A percentile compares a stretch with the other conserved stretches of the same genome.
Conservation (phyloP, 306 rosid genomes). For the Corylus americana region DNA sequence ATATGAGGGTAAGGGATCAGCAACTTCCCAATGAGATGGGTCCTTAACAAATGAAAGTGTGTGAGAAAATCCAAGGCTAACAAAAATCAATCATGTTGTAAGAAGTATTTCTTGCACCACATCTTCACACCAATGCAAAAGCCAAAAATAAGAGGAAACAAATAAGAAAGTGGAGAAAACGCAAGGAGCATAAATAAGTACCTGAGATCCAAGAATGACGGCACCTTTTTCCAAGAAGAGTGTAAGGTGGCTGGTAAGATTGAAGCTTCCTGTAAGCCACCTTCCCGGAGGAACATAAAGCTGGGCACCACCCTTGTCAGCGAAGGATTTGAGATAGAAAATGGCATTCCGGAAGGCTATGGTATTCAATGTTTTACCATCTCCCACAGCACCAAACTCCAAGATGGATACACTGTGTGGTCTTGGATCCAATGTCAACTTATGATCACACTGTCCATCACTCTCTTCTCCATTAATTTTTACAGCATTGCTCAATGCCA, state of each 20-base stretch:
- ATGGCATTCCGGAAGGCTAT: constrained; percentile 95
- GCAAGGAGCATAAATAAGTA: constrained; percentile 33
- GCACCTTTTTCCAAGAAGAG: constrained; percentile 94
- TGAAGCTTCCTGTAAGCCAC: constrained; percentile 96
- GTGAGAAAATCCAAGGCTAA: constrained; percentile 15
- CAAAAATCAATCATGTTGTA: not conserved
- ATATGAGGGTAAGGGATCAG: constrained; percentile 89
- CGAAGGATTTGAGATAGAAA: constrained; percentile 92
- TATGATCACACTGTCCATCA: constrained; percentile 54
- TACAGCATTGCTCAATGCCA: constrained; percentile 68
- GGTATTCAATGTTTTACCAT: constrained; percentile 86
- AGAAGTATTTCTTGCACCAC: not conserved
- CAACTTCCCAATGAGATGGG: constrained; percentile 73
- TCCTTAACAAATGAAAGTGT: constrained; percentile 52
- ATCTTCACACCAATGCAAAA: not conserved
- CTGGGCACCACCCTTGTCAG: constrained; percentile 99
- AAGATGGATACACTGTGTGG: constrained; percentile 91
- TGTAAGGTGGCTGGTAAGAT: constrained; percentile 94
- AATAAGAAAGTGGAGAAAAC: constrained; percentile 11
- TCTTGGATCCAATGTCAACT: constrained; percentile 57
- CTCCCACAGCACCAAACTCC: constrained; percentile 98
- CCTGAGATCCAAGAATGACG: constrained; percentile 92
- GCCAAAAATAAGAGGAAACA: constrained; percentile 5
- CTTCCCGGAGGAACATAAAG: constrained; percentile 86
- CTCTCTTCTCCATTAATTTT: constrained; percentile 44